phyloP scores from a whole-genome alignment of 768 basidiomycete genomes.

The Rhizopogon vulgaris region DNA sequence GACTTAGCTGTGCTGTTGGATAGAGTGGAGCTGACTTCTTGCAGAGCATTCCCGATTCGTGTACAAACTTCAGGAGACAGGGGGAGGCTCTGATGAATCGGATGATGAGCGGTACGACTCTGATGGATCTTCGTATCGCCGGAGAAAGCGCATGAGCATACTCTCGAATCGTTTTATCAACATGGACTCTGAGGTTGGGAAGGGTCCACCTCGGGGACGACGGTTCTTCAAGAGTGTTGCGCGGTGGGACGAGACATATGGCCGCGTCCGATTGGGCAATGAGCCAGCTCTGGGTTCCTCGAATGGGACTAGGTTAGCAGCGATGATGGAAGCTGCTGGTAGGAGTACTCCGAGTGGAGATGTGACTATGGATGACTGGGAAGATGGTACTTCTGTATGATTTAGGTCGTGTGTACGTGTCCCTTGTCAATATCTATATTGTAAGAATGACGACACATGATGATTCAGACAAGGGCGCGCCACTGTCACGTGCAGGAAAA shows the following conservation, averaged over 20 bases:
- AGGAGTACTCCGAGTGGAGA: slow-evolving; percentile 11
- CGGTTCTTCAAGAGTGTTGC: slow-evolving; percentile 53
- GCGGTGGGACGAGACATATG: slow-evolving; percentile 28
- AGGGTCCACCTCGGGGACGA: slow-evolving; percentile 28
- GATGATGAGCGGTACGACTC: slow-evolving; percentile 45
- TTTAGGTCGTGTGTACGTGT: background rate
- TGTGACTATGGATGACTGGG: slow-evolving; percentile 23
- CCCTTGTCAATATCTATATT: too few relatives aligned
- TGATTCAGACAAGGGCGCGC: too few relatives aligned
- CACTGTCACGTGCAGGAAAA: slow-evolving; percentile 1
- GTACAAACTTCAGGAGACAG: slow-evolving; percentile 50
- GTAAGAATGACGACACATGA: too few relatives aligned
- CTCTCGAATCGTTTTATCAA: slow-evolving; percentile 56
- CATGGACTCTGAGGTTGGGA: slow-evolving; percentile 32
- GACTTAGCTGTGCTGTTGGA: background rate
- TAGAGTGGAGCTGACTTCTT: background rate
- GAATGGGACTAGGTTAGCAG: slow-evolving; percentile 12
- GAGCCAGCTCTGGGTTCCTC: slow-evolving; percentile 17
- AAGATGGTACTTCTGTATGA: slow-evolving; percentile 22
- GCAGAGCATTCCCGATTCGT: slow-evolving; percentile 64
- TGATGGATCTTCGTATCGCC: slow-evolving; percentile 37
- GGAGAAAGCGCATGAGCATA: slow-evolving; percentile 62
- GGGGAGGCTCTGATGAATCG: slow-evolving; percentile 41
- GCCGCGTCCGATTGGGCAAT: slow-evolving; percentile 17
- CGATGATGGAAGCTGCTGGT: slow-evolving; percentile 21